Evolutionary conservation across 2,329 filamentous ascomycete genomes (phyloP), one percentile per base, ranked within the genome.

Genomic region (Nigrograna mackinnonii): DNA sequence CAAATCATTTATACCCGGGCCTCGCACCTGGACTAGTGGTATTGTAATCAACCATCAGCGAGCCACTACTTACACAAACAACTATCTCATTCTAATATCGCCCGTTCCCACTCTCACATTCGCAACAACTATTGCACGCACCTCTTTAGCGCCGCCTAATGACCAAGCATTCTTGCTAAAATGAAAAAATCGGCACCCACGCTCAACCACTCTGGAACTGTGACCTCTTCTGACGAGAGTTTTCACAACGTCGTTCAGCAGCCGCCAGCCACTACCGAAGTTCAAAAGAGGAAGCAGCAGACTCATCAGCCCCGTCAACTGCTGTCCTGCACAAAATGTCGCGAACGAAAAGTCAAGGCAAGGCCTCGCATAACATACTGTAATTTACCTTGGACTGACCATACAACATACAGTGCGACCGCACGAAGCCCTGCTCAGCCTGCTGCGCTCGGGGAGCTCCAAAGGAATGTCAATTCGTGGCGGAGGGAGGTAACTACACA

Each of bases 321-420:
- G 4, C 60, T 76, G 1, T 76, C 73, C 11, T 77, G 74, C 44
- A 76, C 72, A 4, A 76, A 75, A 48, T 77, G 74, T 51, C 64
- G 73, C 37, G 72, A 75, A 45, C 62, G 74, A 22, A 77, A 77
- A 46, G 72, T 77, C 42, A 76, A 76, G 62, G 72, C 74, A 47
- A 38, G 63, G 50, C 35, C 19, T 17, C 18, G 11, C 9, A 33
- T 13, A 9, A 33, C 24, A 11, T 14, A 28, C 24, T 28, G 14
- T 28, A 28, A 14, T 11, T 17, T 20, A 26, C 22, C 41, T 48
- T 34, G 49, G 37, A 34, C 13, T 36, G 13, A 38, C 24, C 24
- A 12, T 11, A 14, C 34, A 16, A 13, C 37, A 30, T 31, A 20
- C 34, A 75, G 71, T 77, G 74, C 49, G 73, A 76, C 62, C 70